Conservation (phyloP, 176 grass and related monocot species). For the Phoenix roebelenii region DNA sequence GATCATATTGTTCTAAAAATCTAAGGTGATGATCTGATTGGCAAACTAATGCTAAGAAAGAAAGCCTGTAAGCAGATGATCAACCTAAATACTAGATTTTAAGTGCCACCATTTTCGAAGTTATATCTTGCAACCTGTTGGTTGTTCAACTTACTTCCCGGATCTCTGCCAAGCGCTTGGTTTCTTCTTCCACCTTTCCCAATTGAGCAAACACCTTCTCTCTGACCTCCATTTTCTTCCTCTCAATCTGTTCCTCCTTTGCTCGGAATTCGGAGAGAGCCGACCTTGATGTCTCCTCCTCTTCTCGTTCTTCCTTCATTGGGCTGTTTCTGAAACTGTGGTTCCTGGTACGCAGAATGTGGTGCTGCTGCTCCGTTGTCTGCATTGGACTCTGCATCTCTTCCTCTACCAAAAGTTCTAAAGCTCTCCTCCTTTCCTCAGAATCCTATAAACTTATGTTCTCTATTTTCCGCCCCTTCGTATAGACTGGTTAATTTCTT, state of each 20-base stretch:
- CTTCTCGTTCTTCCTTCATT: slow-evolving; percentile 23
- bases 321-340: slow-evolving; percentile 12
- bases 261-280: slow-evolving; percentile 77
- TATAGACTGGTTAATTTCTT: no score
- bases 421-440: not conserved
- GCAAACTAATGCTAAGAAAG: no score
- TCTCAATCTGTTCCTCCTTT: slow-evolving; percentile 91
- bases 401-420: slow-evolving; percentile 1
- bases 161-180: slow-evolving; percentile 73
- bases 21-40: no score
- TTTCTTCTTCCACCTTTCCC: slow-evolving; percentile 82
- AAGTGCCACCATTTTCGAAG: no score
- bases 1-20: no score
- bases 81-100: no score
- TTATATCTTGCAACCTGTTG: no score
- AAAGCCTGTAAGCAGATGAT: no score
- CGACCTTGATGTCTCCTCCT: slow-evolving; percentile 50
- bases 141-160: slow-evolving; percentile 32
- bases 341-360: slow-evolving; percentile 11
- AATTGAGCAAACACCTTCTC: slow-evolving; percentile 83
- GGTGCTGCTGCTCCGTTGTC: slow-evolving; percentile 10
- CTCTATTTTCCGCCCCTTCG: slow-evolving; percentile 1
- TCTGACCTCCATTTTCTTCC: slow-evolving; percentile 76
- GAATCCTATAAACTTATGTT: slow-evolving; percentile 8
- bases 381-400: slow-evolving; percentile 38